phyloP scores from a whole-genome alignment of 2,329 filamentous ascomycete species.

The Helicocarpus griseus region DNA sequence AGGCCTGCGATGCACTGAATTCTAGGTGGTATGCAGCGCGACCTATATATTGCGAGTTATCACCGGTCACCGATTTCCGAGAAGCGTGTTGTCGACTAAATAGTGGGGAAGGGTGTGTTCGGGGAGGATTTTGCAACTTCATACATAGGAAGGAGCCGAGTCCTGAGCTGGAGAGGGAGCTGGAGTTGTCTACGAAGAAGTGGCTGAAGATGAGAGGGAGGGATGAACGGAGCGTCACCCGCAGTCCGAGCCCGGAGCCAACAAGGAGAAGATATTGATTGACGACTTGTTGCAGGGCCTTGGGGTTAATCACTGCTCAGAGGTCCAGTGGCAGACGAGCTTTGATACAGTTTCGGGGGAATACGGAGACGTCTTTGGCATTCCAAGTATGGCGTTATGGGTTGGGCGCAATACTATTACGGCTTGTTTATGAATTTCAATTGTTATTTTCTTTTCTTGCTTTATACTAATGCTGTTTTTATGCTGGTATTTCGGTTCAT shows the following conservation, averaged over 20 bases:
- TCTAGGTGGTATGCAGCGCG: constrained; percentile 92
- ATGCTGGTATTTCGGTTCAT: too few relatives aligned
- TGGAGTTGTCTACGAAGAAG: constrained; percentile 87
- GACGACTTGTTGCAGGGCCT: neutral
- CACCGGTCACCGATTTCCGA: constrained; percentile 92
- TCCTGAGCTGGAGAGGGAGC: constrained; percentile 76
- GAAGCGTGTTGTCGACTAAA: constrained; percentile 96
- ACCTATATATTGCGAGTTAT: constrained; percentile 96
- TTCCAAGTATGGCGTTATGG: constrained; percentile 7
- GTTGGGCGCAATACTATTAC: neutral
- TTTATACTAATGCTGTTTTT: neutral
- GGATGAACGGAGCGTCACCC: constrained; percentile 70
- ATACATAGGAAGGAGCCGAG: constrained; percentile 95
- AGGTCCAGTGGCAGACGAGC: too few relatives aligned
- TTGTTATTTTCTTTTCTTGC: neutral
- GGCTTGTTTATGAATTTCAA: neutral
- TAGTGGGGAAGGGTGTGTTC: constrained; percentile 85
- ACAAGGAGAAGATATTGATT: constrained; percentile 58
- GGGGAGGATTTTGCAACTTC: constrained; percentile 98
- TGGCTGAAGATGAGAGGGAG: constrained; percentile 79
- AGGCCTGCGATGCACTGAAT: constrained; percentile 89
- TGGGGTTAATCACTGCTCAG: neutral
- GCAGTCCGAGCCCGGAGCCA: constrained; percentile 81
- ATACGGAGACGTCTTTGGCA: neutral
- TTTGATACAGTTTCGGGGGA: neutral